Percentiles rank a stretch among this genome's conserved stretches.
Evolutionary conservation across 1,284 basidiomycete species (phyloP).

Genomic region (Grifola frondosa): DNA sequence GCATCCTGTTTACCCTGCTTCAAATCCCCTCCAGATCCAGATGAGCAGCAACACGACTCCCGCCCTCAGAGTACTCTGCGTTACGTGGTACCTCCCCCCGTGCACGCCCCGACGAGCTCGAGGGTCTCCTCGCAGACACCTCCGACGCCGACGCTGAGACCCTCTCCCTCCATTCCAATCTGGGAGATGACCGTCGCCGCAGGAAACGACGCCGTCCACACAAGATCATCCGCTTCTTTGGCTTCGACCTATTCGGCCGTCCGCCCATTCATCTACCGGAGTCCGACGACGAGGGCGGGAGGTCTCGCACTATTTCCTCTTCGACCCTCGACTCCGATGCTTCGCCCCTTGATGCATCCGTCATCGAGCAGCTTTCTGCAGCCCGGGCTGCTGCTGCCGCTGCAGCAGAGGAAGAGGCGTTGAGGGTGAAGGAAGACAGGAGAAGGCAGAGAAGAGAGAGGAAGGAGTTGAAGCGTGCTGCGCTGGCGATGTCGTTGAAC

Average conservation of each 20-base stretch:
- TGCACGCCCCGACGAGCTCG: conserved; percentile 54
- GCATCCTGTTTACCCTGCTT: conserved; percentile 62
- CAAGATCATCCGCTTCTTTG: conserved; percentile 56
- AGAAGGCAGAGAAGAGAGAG: conserved; percentile 43
- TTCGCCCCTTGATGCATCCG: conserved; percentile 53
- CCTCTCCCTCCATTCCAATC: conserved; percentile 65
- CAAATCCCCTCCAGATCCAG: conserved; percentile 25
- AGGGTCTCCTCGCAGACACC: conserved; percentile 51
- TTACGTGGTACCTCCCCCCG: conserved; percentile 39
- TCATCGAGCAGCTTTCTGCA: conserved; percentile 49
- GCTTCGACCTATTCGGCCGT: conserved; percentile 61
- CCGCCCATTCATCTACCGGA: conserved; percentile 56
- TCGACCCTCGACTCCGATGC: conserved; percentile 68
- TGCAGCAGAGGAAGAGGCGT: conserved; percentile 40
- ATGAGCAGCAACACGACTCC: conserved; percentile 24
- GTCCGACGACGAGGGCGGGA: conserved; percentile 44
- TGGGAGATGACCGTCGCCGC: conserved; percentile 40
- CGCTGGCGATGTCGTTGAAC: conserved; percentile 42
- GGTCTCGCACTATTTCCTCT: conserved; percentile 32
- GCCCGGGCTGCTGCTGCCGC: conserved; percentile 37
- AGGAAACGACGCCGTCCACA: conserved; percentile 33
- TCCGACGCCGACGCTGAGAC: conserved; percentile 59
- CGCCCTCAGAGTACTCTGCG: conserved; percentile 17
- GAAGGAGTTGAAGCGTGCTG: conserved; percentile 44
- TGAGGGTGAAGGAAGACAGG: conserved; percentile 46